phyloP scores from a whole-genome alignment of 2,329 filamentous ascomycete genomes.

The Ophiostoma sp. region DNA sequence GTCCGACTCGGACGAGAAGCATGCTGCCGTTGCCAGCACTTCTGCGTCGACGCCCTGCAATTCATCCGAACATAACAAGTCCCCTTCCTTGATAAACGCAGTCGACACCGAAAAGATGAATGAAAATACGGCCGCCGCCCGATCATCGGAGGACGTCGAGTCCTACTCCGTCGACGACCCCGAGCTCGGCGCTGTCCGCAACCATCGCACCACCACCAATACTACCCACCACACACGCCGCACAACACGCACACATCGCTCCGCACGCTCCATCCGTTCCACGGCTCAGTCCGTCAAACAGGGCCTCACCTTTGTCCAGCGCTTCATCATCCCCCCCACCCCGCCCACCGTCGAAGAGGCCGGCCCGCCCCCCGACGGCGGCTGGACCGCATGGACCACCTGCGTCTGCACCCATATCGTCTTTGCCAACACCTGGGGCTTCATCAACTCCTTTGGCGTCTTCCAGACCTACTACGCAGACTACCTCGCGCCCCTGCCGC shows the following conservation, averaged over 20 bases:
- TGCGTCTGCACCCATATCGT: slow-evolving; percentile 31
- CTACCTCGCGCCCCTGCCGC: slow-evolving; percentile 23
- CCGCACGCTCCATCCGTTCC: background rate
- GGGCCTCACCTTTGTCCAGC: slow-evolving; percentile 13
- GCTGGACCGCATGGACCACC: slow-evolving; percentile 20
- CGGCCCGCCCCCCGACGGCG: slow-evolving; percentile 20
- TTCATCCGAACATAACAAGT: background rate
- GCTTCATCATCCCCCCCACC: slow-evolving; percentile 8
- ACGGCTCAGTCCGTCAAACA: background rate
- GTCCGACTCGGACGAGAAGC: slow-evolving; percentile 13
- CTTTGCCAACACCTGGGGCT: slow-evolving; percentile 27
- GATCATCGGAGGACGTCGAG: slow-evolving; percentile 2
- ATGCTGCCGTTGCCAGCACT: background rate
- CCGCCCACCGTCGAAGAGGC: slow-evolving; percentile 13
- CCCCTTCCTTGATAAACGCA: background rate
- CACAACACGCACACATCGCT: background rate
- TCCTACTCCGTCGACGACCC: slow-evolving; percentile 3
- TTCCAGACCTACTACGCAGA: slow-evolving; percentile 29
- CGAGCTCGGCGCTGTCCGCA: slow-evolving; percentile 13
- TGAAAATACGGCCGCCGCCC: background rate
- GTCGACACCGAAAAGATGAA: background rate
- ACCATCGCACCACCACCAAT: background rate
- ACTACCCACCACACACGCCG: background rate
- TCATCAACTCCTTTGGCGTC: slow-evolving; percentile 28
- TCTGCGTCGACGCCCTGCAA: background rate